Evolutionary conservation across 1,139 yeast species (phyloP), one percentile per base, ranked within the genome.

Genomic region (Hemisphaericaspora subhashii): DNA sequence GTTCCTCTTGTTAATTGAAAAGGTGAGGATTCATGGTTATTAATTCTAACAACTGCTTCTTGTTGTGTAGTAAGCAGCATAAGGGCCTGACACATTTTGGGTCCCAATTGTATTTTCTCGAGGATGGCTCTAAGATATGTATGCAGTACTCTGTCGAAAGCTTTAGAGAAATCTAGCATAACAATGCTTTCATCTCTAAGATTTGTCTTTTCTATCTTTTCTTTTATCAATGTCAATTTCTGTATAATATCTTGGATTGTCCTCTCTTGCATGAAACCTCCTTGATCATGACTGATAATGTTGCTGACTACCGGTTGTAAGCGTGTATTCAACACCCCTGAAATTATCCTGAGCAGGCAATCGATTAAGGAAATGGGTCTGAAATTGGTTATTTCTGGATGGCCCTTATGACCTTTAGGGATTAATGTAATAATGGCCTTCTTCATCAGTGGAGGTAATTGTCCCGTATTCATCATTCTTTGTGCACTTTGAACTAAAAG

Each of bases 41-140:
- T 30, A 9, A 30, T 30, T 20, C 33, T 4, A 5, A 30, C 25
- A 5, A 30, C 17, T 10, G 17, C 25, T 20, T 30, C 17, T 13
- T 30, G 33, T 5, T 30, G 23, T 5, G 16, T 12, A 10, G 33
- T 30, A 3, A 30, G 12, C 33, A 30, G 33, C 25, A 30, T 20
- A 5, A 30, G 17, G 11, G 21, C 21, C 5, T 20, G 20, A 3
- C 5, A n/a, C 33, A 30, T 30, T 7, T n/a, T 2, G 7, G 33
- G 25, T 5, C 33, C 33, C 8, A 30, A 4, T 5, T 30, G 20
- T 4, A 30, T 30, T n/a, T 30, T 20, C 8, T 30, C 17, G 1
- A 30, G n/a, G 11, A 30, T 17, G 8, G 8, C 12, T n/a, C 10
- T 3, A 5, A 30, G 17, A 13, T 21, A 30, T 13, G 16, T 3